Evolutionary conservation across 768 basidiomycete genomes (phyloP), one percentile per base, ranked within the genome.

Genomic region (Chiua virens): DNA sequence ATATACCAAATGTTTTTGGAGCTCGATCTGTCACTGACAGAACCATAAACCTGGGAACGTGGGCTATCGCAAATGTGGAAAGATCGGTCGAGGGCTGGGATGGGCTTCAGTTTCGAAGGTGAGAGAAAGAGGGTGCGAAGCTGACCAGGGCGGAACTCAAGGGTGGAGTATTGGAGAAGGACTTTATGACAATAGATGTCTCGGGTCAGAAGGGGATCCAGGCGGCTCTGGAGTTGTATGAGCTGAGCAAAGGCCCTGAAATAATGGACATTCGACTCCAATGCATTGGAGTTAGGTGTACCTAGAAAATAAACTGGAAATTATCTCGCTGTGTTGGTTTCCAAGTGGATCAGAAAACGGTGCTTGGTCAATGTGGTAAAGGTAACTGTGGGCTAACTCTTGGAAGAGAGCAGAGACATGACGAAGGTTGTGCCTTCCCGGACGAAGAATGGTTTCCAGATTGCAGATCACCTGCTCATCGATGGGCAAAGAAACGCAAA

Each of bases 1-100:
- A 42, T 78, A 42, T 78, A 83, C 10, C 76, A 70, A n/a, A 84
- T 72, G 47, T 78, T 30, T 30, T 77, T 45, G 83, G 71, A 1
- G 60, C 65, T 45, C 65, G 63, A 28, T 76, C 58, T 43, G 37
- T 45, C 20, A 44, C 25, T 25, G 34, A 34, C 15, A 34, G 34
- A 14, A 32, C 34, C 53, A 55, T 47, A 52, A 47, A 52, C 47
- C 47, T 38, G 47, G 25, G 5, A 60, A 63, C 42, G 60, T 63
- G 55, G 35, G 49, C 39, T 0, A 55, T 50, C 13, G 75, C 60
- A n/a, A 71, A 61, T 43, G 55, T 44, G 28, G 73, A 69, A 37
- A 81, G 75, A 21, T 72, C 62, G 3, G 64, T 45, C 83, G 80
- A 85, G 37, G 80, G 3, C 18, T 50, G 36, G 39, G 51, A 25